Base-by-base conservation (phyloP, 106 monocot species). In the Phalaenopsis equestris region DNA sequence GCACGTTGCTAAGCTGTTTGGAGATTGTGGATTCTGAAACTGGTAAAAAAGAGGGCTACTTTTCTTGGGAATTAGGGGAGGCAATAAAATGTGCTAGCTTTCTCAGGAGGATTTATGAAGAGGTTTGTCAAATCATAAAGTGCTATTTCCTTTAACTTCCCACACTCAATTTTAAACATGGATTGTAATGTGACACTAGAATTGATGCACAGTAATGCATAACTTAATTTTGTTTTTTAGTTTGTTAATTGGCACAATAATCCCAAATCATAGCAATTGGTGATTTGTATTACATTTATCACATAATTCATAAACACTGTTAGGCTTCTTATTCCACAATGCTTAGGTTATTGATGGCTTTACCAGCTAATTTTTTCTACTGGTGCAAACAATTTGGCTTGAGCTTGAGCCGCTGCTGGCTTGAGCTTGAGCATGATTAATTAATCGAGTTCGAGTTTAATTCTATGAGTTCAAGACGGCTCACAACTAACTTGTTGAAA, bases 91-190 rank as follows among this genome's bases (percentile, higher is more conserved):
- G 97, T 84, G 97, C 92, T 73, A 86, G 84, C 84, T 94, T 89
- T 86, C 86, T 98, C 38, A 86, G 92, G 43, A 90, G 97, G 84
- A 94, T 98, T 78, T 98, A 94, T 85, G 97, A 98, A 87, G 97
- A 98, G 97, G 97, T 98, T 74, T 76, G 87, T 83, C 6, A 75
- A 85, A 52, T 73, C 43, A 56, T n/a, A 78, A 15, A 30, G 14
- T 74, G 36, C 56, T 55, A 21, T 67, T 58, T 52, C 21, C 17
- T 75, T 70, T 74, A 43, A 42, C 5, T 19, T 70, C 1, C 4
- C 21, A 10, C 61, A n/a, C 61, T 61, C 5, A 4, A 61, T 21
- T 21, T 61, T 61, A 61, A 30, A 21, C 61, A 5, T 61, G 61
- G 4, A 52, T 52, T 52, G 14, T 52, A 12, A 52, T 3, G 11